A percentile compares a stretch with the other conserved stretches of the same genome.
These are phyloP conservation scores for Suillus occidentalis DNA, from an alignment of 768 basidiomycete species.

Conservation along the genomic window DNA sequence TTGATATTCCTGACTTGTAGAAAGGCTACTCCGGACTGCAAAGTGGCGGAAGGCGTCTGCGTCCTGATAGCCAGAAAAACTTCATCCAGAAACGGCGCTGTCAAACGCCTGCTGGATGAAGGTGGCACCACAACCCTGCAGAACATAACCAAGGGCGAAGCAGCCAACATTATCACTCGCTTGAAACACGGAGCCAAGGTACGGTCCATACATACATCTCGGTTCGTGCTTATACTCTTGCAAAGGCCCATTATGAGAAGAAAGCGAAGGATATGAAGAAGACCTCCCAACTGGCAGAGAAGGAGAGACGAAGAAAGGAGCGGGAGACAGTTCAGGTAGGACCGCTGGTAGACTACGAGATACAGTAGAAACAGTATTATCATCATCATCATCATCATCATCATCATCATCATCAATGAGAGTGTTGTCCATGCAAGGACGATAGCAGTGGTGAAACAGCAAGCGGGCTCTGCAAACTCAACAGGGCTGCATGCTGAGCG, in stretches of 20 bases:
- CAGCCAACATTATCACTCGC: constrained; percentile 76
- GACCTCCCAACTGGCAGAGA: constrained; percentile 34
- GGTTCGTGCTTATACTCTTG: constrained; percentile 3
- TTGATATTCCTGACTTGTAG: constrained; percentile 7
- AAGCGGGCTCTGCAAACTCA: constrained; percentile 54
- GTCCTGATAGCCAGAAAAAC: constrained; percentile 58
- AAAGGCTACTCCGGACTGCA: constrained; percentile 61
- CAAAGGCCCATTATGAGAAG: constrained; percentile 57
- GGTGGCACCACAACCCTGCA: constrained; percentile 31
- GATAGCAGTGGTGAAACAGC: constrained; percentile 71
- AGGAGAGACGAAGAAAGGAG: constrained; percentile 51
- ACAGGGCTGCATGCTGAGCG: constrained; percentile 65
- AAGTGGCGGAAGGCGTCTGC: constrained; percentile 66
- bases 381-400: not conserved
- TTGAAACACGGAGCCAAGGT: constrained; percentile 77
- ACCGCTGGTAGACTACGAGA: constrained; percentile 34
- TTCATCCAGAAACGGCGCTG: constrained; percentile 57
- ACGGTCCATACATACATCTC: constrained; percentile 8
- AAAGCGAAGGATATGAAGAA: constrained; percentile 44
- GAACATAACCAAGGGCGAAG: constrained; percentile 72
- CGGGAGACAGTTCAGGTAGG: constrained; percentile 65
- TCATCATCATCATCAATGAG: not conserved
- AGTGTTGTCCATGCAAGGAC: constrained; percentile 13
- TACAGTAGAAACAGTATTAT: not conserved
- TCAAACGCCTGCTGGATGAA: constrained; percentile 25